phyloP scores from a whole-genome alignment of 2,329 filamentous ascomycete species.

The Orbilia brochopaga region DNA sequence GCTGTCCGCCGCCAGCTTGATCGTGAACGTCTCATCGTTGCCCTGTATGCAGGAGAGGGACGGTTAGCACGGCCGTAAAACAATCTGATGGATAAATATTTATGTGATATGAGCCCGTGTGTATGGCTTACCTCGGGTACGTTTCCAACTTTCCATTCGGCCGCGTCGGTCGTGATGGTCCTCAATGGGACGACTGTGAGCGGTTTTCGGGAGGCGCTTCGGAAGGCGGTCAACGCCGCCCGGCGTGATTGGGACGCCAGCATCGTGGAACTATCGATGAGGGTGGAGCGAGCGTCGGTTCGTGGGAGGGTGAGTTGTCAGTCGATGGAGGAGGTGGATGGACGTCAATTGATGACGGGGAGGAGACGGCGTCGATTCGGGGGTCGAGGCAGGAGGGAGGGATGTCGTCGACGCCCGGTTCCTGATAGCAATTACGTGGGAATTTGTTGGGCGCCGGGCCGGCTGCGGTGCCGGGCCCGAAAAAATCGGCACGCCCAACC shows the following conservation, averaged over 20 bases:
- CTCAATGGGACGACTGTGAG: constrained; percentile 25
- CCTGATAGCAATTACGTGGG: constrained; percentile 40
- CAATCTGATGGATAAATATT: constrained; percentile 16
- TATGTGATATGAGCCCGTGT: no score
- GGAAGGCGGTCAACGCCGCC: constrained; percentile 43
- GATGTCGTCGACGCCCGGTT: constrained; percentile 8
- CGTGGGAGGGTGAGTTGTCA: not conserved
- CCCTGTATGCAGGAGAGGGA: constrained; percentile 64
- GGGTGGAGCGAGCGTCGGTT: constrained; percentile 4
- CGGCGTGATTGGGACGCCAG: constrained; percentile 46
- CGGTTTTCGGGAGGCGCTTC: constrained; percentile 45
- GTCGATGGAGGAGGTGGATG: constrained; percentile 6
- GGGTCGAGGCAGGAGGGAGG: not conserved
- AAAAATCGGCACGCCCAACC: constrained; percentile 49
- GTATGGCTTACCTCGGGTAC: constrained; percentile 32
- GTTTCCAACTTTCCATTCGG: constrained; percentile 17
- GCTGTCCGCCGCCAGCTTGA: constrained; percentile 94
- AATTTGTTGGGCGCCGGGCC: constrained; percentile 47
- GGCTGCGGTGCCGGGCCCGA: constrained; percentile 15
- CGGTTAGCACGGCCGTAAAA: not conserved
- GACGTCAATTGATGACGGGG: not conserved
- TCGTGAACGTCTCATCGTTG: constrained; percentile 89
- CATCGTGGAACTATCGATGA: constrained; percentile 22
- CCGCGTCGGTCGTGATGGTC: constrained; percentile 32
- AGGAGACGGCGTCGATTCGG: constrained; percentile 8